phyloP scores from a whole-genome alignment of 495 filamentous ascomycete species.

The Penicillium robsamsonii region DNA sequence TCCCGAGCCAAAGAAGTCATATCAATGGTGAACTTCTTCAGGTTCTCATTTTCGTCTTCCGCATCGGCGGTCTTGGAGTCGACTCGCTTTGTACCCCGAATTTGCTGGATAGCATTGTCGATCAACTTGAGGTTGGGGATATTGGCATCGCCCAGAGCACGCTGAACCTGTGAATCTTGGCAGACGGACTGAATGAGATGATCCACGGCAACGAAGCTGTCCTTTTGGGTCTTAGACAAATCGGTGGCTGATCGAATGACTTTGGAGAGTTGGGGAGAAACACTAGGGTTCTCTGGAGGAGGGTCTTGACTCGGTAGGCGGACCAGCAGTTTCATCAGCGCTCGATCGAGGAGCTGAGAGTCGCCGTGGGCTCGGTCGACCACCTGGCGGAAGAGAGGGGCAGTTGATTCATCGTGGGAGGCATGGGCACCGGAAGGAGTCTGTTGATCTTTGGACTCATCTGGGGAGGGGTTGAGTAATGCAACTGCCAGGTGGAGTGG shows the following conservation, averaged over 20 bases:
- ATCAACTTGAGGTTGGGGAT: slow-evolving; percentile 88
- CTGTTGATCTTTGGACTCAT: slow-evolving; percentile 74
- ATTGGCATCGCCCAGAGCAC: slow-evolving; percentile 77
- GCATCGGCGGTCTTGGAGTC: slow-evolving; percentile 93
- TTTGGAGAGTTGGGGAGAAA: slow-evolving; percentile 76
- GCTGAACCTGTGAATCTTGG: slow-evolving; percentile 74
- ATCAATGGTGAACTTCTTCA: slow-evolving; percentile 97
- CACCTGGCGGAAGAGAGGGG: slow-evolving; percentile 87
- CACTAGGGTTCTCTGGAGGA: slow-evolving; percentile 79
- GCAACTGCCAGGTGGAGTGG: slow-evolving; percentile 87
- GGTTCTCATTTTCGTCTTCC: slow-evolving; percentile 85
- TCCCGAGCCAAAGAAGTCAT: slow-evolving; percentile 93
- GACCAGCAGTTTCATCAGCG: slow-evolving; percentile 87
- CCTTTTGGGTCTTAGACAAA: slow-evolving; percentile 93
- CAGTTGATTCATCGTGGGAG: slow-evolving; percentile 53
- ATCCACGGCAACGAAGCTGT: slow-evolving; percentile 89
- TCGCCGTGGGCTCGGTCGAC: slow-evolving; percentile 93
- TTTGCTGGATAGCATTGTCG: slow-evolving; percentile 80
- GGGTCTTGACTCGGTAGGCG: slow-evolving; percentile 91
- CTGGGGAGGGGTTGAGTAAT: slow-evolving; percentile 78
- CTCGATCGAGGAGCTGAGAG: slow-evolving; percentile 78
- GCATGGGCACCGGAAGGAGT: slow-evolving; percentile 50
- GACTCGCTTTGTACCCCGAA: slow-evolving; percentile 85
- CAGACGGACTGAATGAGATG: slow-evolving; percentile 82
- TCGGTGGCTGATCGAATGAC: slow-evolving; percentile 80